Evolutionary conservation across 1,139 yeast genomes (phyloP), one percentile per base, ranked within the genome.

Genomic region (Kazachstania sp.): DNA sequence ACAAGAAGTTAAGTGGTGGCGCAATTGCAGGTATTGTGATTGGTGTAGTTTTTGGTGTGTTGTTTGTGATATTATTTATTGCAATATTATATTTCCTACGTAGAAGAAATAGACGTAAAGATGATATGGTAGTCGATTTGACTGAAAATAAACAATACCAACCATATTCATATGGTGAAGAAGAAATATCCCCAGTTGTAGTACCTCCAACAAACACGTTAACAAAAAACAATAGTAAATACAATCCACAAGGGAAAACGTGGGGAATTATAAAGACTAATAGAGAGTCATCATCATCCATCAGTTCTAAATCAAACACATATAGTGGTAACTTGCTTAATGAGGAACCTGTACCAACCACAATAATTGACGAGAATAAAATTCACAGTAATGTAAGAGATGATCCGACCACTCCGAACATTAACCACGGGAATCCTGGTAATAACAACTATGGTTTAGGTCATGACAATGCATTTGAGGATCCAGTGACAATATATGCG

Each of bases 1-100:
- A 54, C 15, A 38, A 49, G 11, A 48, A 50, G 15, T 53, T 78
- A 39, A 71, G 79, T 7, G 72, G 75, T 6, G 90, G 90, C 19
- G 83, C 81, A 13, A 79, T 81, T 53, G 88, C 83, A 1, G 90
- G 88, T 41, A 76, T 81, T 11, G 86, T 78, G 1, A 72, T 82
- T 41, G 88, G 88, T 11, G 69, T 73, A 1, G 69, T 81, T 1
- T 71, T 70, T 5, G 87, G 86, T 40, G 71, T 71, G 0, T 57
- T 70, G 1, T 34, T 59, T 2, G 45, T 78, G 15, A 68, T 67
- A 0, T 65, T 66, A 2, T n/a, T 51, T 7, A 53, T 70, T 8
- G 53, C 75, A 4, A 56, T 75, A 42, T 70, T 78, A 56, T 66
- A 77, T 47, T 61, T 74, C 45, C 67, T 74, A 65, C 68, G 72